A percentile compares a stretch with the other conserved stretches of the same genome.
These are phyloP conservation scores for Amanita fuliginea DNA, from an alignment of 768 basidiomycete genomes.

Conservation along the genomic window DNA sequence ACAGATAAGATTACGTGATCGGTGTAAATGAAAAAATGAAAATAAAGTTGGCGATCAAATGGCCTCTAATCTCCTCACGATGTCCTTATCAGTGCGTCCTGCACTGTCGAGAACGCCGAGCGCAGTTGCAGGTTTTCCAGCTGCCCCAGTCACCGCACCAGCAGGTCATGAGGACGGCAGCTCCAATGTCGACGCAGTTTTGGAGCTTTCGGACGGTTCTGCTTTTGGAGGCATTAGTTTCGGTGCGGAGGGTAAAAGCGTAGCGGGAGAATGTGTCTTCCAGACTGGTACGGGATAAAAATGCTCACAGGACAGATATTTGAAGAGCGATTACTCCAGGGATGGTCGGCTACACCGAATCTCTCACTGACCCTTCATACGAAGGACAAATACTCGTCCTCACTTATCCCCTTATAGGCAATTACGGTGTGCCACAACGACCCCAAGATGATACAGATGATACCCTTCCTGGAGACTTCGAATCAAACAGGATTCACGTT, in stretches of 20 bases:
- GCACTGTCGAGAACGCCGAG: constrained; percentile 34
- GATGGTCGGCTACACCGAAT: constrained; percentile 99
- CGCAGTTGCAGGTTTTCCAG: constrained; percentile 14
- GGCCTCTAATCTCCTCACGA: background rate
- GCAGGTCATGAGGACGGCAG: constrained; percentile 16
- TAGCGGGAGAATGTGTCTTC: constrained; percentile 98
- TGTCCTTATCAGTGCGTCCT: constrained; percentile 22
- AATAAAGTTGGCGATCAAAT: too few relatives aligned
- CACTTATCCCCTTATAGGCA: constrained; percentile 94
- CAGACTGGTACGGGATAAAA: constrained; percentile 74
- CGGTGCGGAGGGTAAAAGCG: constrained; percentile 82
- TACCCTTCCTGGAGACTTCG: constrained; percentile 67
- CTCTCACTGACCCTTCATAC: constrained; percentile 96
- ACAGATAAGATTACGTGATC: constrained; percentile 1
- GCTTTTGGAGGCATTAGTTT: constrained; percentile 86
- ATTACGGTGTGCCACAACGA: constrained; percentile 91
- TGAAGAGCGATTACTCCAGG: constrained; percentile 38
- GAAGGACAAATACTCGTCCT: constrained; percentile 96
- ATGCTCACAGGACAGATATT: constrained; percentile 3
- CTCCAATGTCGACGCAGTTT: constrained; percentile 46
- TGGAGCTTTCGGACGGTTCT: constrained; percentile 87
- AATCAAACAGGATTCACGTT: constrained; percentile 91
- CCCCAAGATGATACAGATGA: constrained; percentile 32
- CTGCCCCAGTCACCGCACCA: constrained; percentile 23
- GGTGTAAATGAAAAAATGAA: background rate